Percentiles rank a stretch among this genome's conserved stretches.
phyloP scores from a whole-genome alignment of 148 eudicot genomes.

The Talinum fruticosum region DNA sequence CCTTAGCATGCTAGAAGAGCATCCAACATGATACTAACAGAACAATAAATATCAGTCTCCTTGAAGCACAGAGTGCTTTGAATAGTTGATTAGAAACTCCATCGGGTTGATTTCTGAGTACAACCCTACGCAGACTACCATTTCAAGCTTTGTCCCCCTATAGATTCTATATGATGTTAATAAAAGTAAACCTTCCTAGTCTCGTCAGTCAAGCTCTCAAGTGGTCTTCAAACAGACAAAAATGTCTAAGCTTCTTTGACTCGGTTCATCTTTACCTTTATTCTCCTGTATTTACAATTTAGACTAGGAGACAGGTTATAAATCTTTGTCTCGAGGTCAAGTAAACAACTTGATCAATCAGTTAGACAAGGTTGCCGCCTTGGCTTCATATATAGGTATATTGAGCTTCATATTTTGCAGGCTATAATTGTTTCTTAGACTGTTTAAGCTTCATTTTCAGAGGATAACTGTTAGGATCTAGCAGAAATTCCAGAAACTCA shows the following conservation, averaged over 20 bases:
- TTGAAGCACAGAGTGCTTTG: background rate
- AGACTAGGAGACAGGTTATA: background rate
- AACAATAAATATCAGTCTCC: slow-evolving; percentile 1
- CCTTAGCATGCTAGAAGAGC: slow-evolving; percentile 3
- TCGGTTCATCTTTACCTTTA: background rate
- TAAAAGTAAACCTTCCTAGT: background rate
- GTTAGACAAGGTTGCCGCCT: background rate
- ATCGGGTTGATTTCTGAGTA: background rate
- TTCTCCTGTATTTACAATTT: background rate
- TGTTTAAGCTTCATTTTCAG: background rate
- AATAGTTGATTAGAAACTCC: background rate
- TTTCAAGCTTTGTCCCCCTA: background rate
- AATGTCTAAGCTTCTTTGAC: background rate
- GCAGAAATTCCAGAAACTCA: slow-evolving; percentile 1
- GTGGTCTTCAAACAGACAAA: background rate
- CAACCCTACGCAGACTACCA: background rate
- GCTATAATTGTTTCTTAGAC: background rate
- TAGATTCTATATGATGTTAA: background rate
- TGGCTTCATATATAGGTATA: background rate
- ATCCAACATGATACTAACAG: background rate
- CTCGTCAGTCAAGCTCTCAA: background rate
- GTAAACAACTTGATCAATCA: background rate
- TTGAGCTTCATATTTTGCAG: background rate
- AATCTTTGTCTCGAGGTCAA: background rate
- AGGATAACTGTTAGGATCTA: background rate